Evolutionary conservation across 768 basidiomycete species (phyloP), one percentile per base, ranked within the genome.

Genomic region (Cystofilobasidium macerans): DNA sequence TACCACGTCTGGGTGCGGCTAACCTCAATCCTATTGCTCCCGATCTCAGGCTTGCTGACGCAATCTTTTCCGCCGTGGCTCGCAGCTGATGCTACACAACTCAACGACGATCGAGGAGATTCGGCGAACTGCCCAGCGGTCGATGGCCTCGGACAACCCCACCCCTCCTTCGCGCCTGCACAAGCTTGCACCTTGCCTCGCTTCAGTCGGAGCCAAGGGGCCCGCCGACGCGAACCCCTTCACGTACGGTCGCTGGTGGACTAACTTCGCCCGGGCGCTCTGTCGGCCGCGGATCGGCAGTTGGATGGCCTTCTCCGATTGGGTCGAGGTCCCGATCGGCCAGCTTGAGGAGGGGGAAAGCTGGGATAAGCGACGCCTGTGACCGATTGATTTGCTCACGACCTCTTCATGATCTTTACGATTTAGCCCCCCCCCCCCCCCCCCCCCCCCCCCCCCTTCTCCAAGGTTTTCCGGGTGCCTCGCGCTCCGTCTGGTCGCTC

Each of bases 51-150:
- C 38, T 35, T 63, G 35, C 67, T 65, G 40, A 64, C n/a, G 40
- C 24, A 54, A 36, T 58, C 64, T 42, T 22, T 14, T 43, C 47
- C 59, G 20, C 26, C 43, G 14, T 51, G 36, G 36, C 72, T 71
- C 67, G 40, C 74, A 89, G 86, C 80, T 97, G 57, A 77, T 94
- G 61, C 74, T 91, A 36, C 79, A 91, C 69, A 93, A 94, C 75
- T 81, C 90, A 40, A 95, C 93, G 12, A 97, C 92, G n/a, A 91
- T 97, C 69, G 93, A 97, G 78, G 89, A 91, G 60, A 65, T 70
- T 67, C 69, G 72, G 70, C 47, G 24, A 51, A 64, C 42, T 47
- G 54, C 51, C 56, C 63, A 33, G 65, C 53, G 57, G 53, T 26
- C 73, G 90, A 86, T 90, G 66, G 88, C 86, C 70, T 85, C 87